phyloP scores from a whole-genome alignment of 2,329 filamentous ascomycete genomes.

The Claviceps lovelessii region DNA sequence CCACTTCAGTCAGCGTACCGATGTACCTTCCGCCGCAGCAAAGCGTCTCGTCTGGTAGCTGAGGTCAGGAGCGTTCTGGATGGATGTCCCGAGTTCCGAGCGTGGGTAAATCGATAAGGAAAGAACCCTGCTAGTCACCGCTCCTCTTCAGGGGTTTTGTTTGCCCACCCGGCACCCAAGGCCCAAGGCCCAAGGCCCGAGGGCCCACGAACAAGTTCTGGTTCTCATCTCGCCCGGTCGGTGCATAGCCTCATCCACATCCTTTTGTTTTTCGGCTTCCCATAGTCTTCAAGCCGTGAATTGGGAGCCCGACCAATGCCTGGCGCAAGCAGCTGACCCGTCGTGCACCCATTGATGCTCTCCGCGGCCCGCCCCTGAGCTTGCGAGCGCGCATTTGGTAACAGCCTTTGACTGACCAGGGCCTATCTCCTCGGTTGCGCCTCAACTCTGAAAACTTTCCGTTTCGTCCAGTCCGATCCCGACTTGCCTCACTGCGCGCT shows the following conservation, averaged over 20 bases:
- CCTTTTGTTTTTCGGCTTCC: background rate
- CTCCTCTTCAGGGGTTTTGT: conserved; percentile 3
- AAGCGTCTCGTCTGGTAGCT: background rate
- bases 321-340: background rate
- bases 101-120: conserved; percentile 3
- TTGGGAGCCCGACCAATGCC: background rate
- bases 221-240: background rate
- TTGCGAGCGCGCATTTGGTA: conserved; percentile 1
- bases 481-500: conserved; percentile 2
- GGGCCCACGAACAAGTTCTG: conserved; percentile 1
- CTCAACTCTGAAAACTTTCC: background rate
- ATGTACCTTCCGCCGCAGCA: too few species aligned
- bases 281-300: background rate
- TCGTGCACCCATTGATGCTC: conserved; percentile 2
- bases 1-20: too few species aligned
- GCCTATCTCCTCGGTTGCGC: background rate
- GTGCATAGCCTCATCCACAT: background rate
- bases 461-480: background rate
- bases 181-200: background rate
- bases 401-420: background rate
- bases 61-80: background rate
- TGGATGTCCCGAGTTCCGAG: background rate
- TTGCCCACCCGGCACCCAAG: background rate
- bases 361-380: conserved; percentile 1
- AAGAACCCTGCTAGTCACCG: conserved; percentile 2